Percentiles rank a stretch among this genome's conserved stretches.
These are phyloP conservation scores for Hyphopichia burtonii DNA, from an alignment of 1,139 yeast species.

Conservation along the genomic window DNA sequence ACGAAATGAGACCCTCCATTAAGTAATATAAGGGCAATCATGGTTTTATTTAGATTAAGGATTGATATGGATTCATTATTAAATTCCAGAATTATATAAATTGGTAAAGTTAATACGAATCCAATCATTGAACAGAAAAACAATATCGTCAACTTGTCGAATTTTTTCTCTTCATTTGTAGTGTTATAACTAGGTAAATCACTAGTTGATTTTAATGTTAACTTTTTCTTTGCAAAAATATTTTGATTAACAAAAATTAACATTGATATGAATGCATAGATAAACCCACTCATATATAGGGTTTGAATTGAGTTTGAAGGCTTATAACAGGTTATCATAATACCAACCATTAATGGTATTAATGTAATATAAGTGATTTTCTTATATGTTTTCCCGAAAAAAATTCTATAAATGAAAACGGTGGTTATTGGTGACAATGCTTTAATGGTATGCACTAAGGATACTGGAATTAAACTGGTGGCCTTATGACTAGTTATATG, in stretches of 20 bases:
- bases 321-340: constrained; percentile 75
- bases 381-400: constrained; percentile 58
- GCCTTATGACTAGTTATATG: constrained; percentile 90
- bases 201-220: constrained; percentile 54
- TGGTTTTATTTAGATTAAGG: constrained; percentile 31
- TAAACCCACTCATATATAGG: constrained; percentile 58
- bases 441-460: constrained; percentile 88
- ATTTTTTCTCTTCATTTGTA: constrained; percentile 33
- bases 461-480: constrained; percentile 83
- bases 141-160: constrained; percentile 81
- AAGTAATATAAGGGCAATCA: constrained; percentile 39
- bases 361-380: constrained; percentile 72
- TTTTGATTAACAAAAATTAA: constrained; percentile 87
- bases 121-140: constrained; percentile 85
- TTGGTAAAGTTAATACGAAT: constrained; percentile 71
- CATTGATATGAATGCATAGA: constrained; percentile 79
- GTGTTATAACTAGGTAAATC: constrained; percentile 19
- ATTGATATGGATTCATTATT: constrained; percentile 30
- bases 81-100: constrained; percentile 71
- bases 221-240: constrained; percentile 80
- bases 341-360: constrained; percentile 76
- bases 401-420: constrained; percentile 69
- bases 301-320: constrained; percentile 18
- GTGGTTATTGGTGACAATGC: constrained; percentile 87
- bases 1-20: constrained; percentile 82